Conservation (phyloP, 805 yeast genomes). For the Dipodascus albidus region DNA sequence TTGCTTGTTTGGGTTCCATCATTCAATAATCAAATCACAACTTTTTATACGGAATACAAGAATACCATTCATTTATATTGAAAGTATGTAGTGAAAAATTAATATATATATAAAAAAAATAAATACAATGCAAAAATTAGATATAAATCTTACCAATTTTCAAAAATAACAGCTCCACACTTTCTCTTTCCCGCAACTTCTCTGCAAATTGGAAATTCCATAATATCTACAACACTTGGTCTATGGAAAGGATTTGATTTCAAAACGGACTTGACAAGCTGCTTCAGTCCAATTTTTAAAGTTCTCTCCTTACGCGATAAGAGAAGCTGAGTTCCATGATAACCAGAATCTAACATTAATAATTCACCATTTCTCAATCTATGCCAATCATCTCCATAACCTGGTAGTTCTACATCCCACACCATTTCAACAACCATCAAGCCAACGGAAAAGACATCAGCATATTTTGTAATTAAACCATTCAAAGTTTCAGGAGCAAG, state of each 20-base stretch:
- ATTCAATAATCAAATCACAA: no score
- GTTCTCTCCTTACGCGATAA: background rate
- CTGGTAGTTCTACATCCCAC: constrained; percentile 88
- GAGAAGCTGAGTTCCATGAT: background rate
- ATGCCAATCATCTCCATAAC: constrained; percentile 95
- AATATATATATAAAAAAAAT: no score
- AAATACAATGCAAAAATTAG: background rate
- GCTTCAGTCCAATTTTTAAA: background rate
- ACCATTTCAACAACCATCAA: constrained; percentile 90
- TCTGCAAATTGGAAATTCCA: background rate
- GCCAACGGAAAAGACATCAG: constrained; percentile 92
- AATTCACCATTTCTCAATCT: constrained; percentile 89
- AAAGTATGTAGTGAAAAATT: background rate
- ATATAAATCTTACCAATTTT: background rate
- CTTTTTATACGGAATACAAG: no score
- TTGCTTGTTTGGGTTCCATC: no score
- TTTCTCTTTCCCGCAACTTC: background rate
- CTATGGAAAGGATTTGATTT: background rate
- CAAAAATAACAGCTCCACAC: background rate
- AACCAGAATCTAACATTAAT: constrained; percentile 25
- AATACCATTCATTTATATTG: no score
- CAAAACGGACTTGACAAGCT: background rate
- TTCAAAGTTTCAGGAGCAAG: constrained; percentile 92
- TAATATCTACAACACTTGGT: background rate
- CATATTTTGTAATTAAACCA: constrained; percentile 68